Base-by-base conservation (phyloP, 208 protist species). In the Porcisia hertigi region DNA sequence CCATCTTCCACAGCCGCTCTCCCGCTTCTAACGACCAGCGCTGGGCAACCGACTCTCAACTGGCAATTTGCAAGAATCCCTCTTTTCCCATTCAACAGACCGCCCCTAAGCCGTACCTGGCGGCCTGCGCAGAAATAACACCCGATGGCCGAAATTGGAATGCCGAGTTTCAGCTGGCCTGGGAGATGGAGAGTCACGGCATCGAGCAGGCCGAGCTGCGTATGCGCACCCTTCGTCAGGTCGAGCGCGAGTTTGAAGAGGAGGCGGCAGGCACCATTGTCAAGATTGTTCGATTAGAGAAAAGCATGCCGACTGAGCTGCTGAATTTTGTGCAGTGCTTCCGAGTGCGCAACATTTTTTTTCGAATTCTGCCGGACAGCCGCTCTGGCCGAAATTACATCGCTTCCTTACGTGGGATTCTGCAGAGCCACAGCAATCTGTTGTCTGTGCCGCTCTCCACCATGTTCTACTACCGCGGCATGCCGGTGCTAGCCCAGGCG, bases 401-500 rank as follows among this genome's bases (percentile, higher is more conserved):
- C 66, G 83, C 81, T 41, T 93, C 92, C 9, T 79, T 96, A 34
- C 90, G 92, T 41, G 90, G 87, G 66, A 87, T 96, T 30, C 76
- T 96, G 72, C 86, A 92, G 80, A 93, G 89, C 74, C 73, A 83
- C 72, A 92, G 83, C 54, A 81, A 66, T 8, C 80, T 96, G 14
- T 76, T 96, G 36, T 91, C 92, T 12, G 92, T 96, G 65, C 92
- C 92, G 30, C 86, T 96, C 45, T 91, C 90, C 23, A 76, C 80
- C 76, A 94, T 96, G 88, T 89, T 96, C 64, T 92, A 90, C 75
- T 96, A 91, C 79, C 90, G 90, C 12, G 92, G 92, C 69, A 96
- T 96, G 90, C 92, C 92, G 9, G 87, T 96, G 41, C 81, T 96
- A 45, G 92, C 89, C 54, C 92, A 96, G 86, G 92, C 92, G 52